phyloP scores from a whole-genome alignment of 805 yeast species.

The Cyberlindnera suaveolens region DNA sequence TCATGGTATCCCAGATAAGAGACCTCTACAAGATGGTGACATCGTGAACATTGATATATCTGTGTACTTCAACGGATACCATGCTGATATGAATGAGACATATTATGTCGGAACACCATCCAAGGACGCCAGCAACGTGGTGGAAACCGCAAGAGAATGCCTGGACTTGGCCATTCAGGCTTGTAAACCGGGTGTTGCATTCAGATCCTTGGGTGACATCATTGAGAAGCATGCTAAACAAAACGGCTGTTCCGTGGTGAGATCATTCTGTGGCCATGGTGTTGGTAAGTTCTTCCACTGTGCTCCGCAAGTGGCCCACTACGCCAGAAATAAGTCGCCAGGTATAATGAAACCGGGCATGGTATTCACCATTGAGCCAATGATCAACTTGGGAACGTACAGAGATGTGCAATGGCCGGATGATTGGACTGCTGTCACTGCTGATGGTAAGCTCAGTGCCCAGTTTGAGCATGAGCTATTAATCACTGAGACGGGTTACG shows the following conservation, averaged over 20 bases:
- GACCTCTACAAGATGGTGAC: conserved; percentile 86
- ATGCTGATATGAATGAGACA: conserved; percentile 93
- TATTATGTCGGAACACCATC: conserved; percentile 91
- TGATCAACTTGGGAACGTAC: conserved; percentile 82
- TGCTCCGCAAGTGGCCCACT: conserved; percentile 90
- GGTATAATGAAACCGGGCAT: conserved; percentile 95
- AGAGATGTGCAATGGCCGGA: conserved; percentile 92
- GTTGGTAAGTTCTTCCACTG: conserved; percentile 82
- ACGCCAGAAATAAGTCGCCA: conserved; percentile 85
- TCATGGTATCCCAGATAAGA: conserved; percentile 94
- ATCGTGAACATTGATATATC: conserved; percentile 89
- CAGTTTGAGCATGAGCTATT: conserved; percentile 93
- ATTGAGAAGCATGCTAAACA: conserved; percentile 82
- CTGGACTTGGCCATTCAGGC: conserved; percentile 74
- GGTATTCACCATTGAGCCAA: conserved; percentile 96
- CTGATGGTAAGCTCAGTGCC: conserved; percentile 85
- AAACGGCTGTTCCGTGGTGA: conserved; percentile 78
- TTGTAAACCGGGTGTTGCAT: conserved; percentile 88
- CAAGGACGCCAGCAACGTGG: conserved; percentile 78
- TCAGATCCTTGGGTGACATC: conserved; percentile 79
- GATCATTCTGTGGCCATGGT: conserved; percentile 93
- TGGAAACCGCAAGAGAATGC: conserved; percentile 87
- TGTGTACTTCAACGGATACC: conserved; percentile 79
- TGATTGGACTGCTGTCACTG: conserved; percentile 91
- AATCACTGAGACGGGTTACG: conserved; percentile 91